Conservation (phyloP, 352 stramenopile genomes). For the Pythium phragmiticola region DNA sequence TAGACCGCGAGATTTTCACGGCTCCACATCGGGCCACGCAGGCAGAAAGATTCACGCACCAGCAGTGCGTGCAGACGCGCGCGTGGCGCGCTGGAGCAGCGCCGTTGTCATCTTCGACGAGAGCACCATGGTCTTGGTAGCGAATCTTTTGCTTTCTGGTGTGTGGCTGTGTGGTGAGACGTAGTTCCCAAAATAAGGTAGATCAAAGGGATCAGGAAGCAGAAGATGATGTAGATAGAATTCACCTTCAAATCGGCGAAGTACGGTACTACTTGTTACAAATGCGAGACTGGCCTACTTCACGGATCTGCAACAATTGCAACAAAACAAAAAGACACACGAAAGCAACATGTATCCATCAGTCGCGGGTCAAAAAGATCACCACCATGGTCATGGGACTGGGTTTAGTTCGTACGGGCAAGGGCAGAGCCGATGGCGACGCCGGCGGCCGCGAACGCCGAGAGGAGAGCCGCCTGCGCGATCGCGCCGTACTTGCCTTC, state of each 20-base stretch:
- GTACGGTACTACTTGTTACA: constrained; percentile 31
- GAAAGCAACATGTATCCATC: constrained; percentile 27
- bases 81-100: constrained; percentile 22
- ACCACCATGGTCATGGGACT: background rate
- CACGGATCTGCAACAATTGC: constrained; percentile 24
- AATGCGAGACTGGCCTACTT: background rate
- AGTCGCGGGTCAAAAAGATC: constrained; percentile 10
- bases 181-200: constrained; percentile 15
- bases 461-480: constrained; percentile 24
- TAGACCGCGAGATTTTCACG: background rate
- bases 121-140: constrained; percentile 16
- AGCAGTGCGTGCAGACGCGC: constrained; percentile 10
- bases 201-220: background rate
- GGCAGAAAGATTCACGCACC: background rate
- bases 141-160: background rate
- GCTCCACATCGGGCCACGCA: too few relatives aligned
- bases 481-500: constrained; percentile 26
- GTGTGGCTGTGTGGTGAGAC: background rate
- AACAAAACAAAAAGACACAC: constrained; percentile 23
- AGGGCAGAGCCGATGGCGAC: constrained; percentile 25
- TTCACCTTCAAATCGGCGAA: constrained; percentile 14
- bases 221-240: background rate
- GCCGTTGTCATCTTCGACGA: constrained; percentile 16
- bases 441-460: constrained; percentile 27
- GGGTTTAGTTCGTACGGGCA: constrained; percentile 26